phyloP scores from a whole-genome alignment of 179 eudicot species.

The Vitellaria paradoxa region DNA sequence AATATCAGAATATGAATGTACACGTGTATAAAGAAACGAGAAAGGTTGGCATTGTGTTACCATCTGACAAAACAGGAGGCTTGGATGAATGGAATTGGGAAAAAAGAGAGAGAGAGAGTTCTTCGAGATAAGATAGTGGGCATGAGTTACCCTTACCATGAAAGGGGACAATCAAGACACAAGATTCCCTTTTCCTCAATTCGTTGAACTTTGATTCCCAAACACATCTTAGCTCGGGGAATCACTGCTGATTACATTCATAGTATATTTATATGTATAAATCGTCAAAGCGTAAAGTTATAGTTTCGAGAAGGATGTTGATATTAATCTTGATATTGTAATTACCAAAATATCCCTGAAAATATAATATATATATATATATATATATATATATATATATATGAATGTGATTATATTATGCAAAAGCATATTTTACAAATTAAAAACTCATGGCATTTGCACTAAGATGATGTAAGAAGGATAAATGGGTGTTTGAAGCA shows the following conservation, averaged over 20 bases:
- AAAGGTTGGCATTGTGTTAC: background rate
- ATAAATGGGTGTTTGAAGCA: too few species aligned
- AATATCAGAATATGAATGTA: too few species aligned
- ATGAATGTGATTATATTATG: too few species aligned
- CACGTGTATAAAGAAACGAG: background rate
- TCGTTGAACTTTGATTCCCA: background rate
- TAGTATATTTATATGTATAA: background rate
- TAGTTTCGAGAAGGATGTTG: constrained; percentile 10
- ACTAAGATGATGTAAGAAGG: too few species aligned
- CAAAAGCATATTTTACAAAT: background rate
- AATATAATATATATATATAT: too few species aligned
- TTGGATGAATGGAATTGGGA: background rate
- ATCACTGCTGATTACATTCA: background rate
- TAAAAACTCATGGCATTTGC: background rate
- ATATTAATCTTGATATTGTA: background rate
- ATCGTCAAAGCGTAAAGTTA: background rate
- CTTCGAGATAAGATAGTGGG: constrained; percentile 4
- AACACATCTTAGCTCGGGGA: background rate
- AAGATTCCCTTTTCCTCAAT: constrained; percentile 10
- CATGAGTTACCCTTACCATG: background rate
- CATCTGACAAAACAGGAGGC: background rate
- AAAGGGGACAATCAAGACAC: constrained; percentile 5
- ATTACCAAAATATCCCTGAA: background rate
- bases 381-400: too few species aligned
- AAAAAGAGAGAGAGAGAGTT: background rate